phyloP scores from a whole-genome alignment of 148 eudicot genomes.

The Dysphania ambrosioides region DNA sequence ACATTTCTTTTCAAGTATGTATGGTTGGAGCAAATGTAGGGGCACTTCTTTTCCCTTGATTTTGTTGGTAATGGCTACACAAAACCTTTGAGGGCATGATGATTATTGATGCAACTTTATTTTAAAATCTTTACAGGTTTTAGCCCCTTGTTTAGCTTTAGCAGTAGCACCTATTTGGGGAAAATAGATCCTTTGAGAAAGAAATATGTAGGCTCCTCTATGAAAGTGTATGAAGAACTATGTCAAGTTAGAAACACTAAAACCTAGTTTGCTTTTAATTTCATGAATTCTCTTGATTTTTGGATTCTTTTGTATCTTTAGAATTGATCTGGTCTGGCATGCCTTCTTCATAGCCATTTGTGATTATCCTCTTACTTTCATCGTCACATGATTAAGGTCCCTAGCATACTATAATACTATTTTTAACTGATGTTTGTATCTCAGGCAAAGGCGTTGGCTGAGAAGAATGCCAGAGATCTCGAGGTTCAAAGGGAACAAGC shows the following conservation, averaged over 20 bases:
- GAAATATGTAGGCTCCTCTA: not conserved
- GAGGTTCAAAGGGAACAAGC: constrained; percentile 44
- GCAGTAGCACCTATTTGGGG: not conserved
- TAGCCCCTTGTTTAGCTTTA: not conserved
- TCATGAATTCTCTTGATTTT: not conserved
- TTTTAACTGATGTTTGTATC: constrained; percentile 24
- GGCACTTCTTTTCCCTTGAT: too few relatives aligned
- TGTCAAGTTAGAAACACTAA: not conserved
- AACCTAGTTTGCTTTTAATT: not conserved
- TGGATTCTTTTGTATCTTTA: not conserved
- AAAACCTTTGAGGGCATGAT: not conserved
- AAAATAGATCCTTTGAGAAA: not conserved
- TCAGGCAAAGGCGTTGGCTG: constrained; percentile 49
- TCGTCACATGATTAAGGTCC: not conserved
- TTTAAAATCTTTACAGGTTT: not conserved
- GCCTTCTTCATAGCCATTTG: not conserved
- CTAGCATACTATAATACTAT: not conserved
- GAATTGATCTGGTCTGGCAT: not conserved
- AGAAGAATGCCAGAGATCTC: constrained; percentile 49
- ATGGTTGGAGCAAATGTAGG: not conserved
- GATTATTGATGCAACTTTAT: not conserved
- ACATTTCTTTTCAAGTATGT: not conserved
- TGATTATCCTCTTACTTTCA: not conserved
- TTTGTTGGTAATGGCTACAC: not conserved
- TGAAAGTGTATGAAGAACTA: not conserved